Evolutionary conservation across 176 grass and related monocot species (phyloP).

Genomic region (Avena atlantica): DNA sequence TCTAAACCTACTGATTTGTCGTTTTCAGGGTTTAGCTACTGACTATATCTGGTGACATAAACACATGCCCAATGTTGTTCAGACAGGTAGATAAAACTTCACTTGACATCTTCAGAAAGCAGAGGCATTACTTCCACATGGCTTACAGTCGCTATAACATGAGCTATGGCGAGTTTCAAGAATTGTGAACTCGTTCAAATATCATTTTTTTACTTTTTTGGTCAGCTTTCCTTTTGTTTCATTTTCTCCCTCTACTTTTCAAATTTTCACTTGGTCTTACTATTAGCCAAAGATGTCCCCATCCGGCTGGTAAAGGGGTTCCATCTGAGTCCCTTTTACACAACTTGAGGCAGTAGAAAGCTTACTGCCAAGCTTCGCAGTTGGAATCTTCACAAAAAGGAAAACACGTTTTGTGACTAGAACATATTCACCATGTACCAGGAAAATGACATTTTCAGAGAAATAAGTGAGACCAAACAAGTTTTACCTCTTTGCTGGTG

Average conservation of each 20-base stretch:
- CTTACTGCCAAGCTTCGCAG: conserved; percentile 43
- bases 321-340: conserved; percentile 68
- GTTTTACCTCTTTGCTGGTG: conserved; percentile 14
- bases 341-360: conserved; percentile 56
- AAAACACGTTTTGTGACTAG: neutral
- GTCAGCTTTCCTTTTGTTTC: conserved; percentile 44
- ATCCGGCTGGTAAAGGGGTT: conserved; percentile 59
- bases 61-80: neutral
- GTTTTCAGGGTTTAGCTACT: neutral
- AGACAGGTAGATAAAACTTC: conserved; percentile 7
- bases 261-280: conserved; percentile 49
- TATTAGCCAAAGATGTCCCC: conserved; percentile 26
- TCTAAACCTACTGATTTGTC: conserved; percentile 30
- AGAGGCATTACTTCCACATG: conserved; percentile 27
- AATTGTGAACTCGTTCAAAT: conserved; percentile 32
- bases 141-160: neutral
- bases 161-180: conserved; percentile 3
- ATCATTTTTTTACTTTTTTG: conserved; percentile 36
- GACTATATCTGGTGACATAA: conserved; percentile 22
- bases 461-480: neutral
- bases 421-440: conserved; percentile 35
- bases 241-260: conserved; percentile 35
- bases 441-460: conserved; percentile 36
- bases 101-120: conserved; percentile 27
- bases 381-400: conserved; percentile 3